phyloP scores from a whole-genome alignment of 2,329 filamentous ascomycete genomes.

The Blastomyces parvus region DNA sequence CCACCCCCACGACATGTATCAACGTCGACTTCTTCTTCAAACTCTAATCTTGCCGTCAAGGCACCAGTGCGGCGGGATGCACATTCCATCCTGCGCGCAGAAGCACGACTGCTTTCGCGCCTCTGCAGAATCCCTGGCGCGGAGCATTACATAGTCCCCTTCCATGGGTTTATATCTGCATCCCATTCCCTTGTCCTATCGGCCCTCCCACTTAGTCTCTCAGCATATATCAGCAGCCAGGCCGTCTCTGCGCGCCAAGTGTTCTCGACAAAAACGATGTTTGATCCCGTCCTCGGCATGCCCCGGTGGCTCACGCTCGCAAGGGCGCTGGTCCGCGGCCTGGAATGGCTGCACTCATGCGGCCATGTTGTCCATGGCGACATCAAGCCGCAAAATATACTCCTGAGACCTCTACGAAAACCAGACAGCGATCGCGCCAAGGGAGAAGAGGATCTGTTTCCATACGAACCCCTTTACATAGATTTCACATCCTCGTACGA shows the following conservation, averaged over 20 bases:
- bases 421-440: conserved; percentile 4
- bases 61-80: conserved; percentile 35
- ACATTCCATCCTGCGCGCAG: conserved; percentile 31
- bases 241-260: conserved; percentile 23
- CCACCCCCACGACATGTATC: conserved; percentile 20
- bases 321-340: conserved; percentile 31
- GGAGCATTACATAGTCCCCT: conserved; percentile 35
- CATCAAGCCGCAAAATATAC: conserved; percentile 40
- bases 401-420: conserved; percentile 24
- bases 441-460: conserved; percentile 21
- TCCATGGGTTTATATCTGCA: conserved; percentile 35
- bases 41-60: conserved; percentile 36
- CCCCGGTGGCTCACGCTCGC: conserved; percentile 34
- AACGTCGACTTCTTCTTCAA: conserved; percentile 10
- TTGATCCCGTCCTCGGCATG: conserved; percentile 37
- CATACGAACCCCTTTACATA: conserved; percentile 34
- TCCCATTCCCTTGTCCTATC: conserved; percentile 36
- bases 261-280: conserved; percentile 36
- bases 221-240: conserved; percentile 33
- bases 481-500: conserved; percentile 38
- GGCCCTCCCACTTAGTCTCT: conserved; percentile 36
- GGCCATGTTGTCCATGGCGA: conserved; percentile 39
- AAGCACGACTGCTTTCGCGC: conserved; percentile 36
- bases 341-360: conserved; percentile 36
- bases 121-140: conserved; percentile 26